phyloP scores from a whole-genome alignment of 371 early-diverging fungal genomes.

The Thermomucor indicae-seudaticae region DNA sequence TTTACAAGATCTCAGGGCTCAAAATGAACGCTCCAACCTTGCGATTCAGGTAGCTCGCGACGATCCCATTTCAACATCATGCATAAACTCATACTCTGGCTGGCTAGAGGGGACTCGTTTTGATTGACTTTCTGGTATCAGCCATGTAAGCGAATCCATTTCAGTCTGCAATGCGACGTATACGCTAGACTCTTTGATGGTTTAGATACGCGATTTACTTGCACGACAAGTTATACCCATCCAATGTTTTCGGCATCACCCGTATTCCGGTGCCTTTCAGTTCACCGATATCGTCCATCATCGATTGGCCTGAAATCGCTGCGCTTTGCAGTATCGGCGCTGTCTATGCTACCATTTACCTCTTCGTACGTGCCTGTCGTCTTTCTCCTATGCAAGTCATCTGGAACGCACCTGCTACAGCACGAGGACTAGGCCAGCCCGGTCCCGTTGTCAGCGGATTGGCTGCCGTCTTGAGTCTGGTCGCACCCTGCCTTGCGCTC shows the following conservation, averaged over 20 bases:
- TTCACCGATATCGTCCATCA: conserved; percentile 1
- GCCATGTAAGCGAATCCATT: conserved; percentile 15
- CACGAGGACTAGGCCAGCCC: conserved; percentile 4
- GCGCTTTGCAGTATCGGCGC: conserved; percentile 9
- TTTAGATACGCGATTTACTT: conserved; percentile 18
- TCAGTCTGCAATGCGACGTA: background rate
- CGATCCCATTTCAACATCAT: background rate
- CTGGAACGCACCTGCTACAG: conserved; percentile 4
- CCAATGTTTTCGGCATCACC: conserved; percentile 14
- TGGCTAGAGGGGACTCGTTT: conserved; percentile 20
- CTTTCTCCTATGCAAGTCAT: conserved; percentile 4
- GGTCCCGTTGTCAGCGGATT: background rate
- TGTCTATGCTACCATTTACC: conserved; percentile 10
- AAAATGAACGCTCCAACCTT: conserved; percentile 30
- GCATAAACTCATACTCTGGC: background rate
- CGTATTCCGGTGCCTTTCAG: conserved; percentile 15
- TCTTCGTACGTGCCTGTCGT: conserved; percentile 10
- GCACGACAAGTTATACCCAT: conserved; percentile 13
- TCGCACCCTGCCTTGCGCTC: conserved; percentile 16
- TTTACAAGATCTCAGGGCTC: conserved; percentile 24
- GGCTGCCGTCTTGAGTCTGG: conserved; percentile 2
- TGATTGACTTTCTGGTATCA: conserved; percentile 17
- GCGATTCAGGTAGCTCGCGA: conserved; percentile 18
- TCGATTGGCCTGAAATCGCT: conserved; percentile 10
- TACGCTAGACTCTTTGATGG: background rate